Conservation (phyloP, 257 asterid genomes). For the Penstemon barbatus region DNA sequence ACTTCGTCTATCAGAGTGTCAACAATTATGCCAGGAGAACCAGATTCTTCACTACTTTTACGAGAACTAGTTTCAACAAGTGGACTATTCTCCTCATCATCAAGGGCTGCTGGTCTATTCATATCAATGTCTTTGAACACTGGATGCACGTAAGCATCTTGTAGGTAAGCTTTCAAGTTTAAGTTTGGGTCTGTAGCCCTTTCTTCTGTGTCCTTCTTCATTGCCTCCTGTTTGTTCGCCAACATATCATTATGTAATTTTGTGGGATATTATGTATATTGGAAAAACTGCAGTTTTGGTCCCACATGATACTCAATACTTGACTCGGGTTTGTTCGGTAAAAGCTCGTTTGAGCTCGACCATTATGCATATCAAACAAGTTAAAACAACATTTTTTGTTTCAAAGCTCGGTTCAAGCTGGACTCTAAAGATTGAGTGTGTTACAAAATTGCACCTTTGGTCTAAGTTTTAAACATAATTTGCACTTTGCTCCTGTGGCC, state of each 20-base stretch:
- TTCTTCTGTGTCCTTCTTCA: slow-evolving; percentile 53
- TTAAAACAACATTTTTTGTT: no score
- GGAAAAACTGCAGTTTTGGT: no score
- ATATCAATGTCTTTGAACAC: slow-evolving; percentile 45
- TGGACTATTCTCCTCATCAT: slow-evolving; percentile 55
- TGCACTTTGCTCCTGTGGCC: no score
- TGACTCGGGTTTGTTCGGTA: no score
- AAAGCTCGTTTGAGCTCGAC: no score
- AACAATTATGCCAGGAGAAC: slow-evolving; percentile 25
- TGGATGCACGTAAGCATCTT: slow-evolving; percentile 60
- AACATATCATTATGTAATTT: background rate
- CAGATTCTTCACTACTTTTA: slow-evolving; percentile 29
- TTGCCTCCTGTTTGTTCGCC: slow-evolving; percentile 52
- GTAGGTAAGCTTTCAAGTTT: slow-evolving; percentile 51
- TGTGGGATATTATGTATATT: no score
- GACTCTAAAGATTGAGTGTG: no score
- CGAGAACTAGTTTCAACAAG: slow-evolving; percentile 45
- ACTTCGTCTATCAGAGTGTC: slow-evolving; percentile 16
- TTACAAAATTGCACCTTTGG: no score
- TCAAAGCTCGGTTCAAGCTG: no score
- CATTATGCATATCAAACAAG: no score
- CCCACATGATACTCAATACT: no score
- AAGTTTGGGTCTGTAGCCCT: slow-evolving; percentile 56
- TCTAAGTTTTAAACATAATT: no score
- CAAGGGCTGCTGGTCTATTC: slow-evolving; percentile 33